These are phyloP conservation scores for Diplodia intermedia DNA, from an alignment of 2,329 filamentous ascomycete genomes.

Conservation along the genomic window DNA sequence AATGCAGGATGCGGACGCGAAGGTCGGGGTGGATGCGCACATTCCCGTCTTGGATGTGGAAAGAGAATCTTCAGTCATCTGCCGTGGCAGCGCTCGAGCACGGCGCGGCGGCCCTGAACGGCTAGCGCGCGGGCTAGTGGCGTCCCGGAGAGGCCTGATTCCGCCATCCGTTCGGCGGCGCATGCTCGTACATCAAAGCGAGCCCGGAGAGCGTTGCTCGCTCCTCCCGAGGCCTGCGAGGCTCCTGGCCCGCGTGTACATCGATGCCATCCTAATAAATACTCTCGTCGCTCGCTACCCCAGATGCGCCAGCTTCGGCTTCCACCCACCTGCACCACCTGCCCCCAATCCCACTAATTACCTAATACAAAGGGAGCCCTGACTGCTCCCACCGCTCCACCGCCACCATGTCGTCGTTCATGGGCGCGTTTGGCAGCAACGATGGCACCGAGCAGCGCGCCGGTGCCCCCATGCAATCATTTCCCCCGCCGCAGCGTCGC, in stretches of 20 bases:
- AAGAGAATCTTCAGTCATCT: too few species aligned
- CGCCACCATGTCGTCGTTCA: slow-evolving; percentile 33
- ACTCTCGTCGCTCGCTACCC: slow-evolving; percentile 14
- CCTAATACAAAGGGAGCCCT: slow-evolving; percentile 8
- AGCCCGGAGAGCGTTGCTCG: slow-evolving; percentile 2
- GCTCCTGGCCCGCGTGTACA: slow-evolving; percentile 12
- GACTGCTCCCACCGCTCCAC: neutral
- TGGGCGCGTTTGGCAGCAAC: slow-evolving; percentile 27
- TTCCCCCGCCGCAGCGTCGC: neutral
- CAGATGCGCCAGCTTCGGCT: slow-evolving; percentile 8
- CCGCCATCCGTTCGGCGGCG: slow-evolving; percentile 25
- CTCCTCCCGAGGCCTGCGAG: slow-evolving; percentile 18
- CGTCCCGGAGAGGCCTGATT: slow-evolving; percentile 7
- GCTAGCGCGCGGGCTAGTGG: neutral
- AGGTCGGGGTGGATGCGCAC: too few species aligned
- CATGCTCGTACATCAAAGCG: slow-evolving; percentile 12
- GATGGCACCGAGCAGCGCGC: slow-evolving; percentile 17
- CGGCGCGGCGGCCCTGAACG: neutral
- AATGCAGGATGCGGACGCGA: too few species aligned
- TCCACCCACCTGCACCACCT: neutral
- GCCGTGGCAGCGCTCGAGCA: neutral
- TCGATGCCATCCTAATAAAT: slow-evolving; percentile 14
- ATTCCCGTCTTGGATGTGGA: too few species aligned
- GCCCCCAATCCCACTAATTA: neutral
- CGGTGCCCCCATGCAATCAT: slow-evolving; percentile 13